Evolutionary conservation across 345 rosid genomes (phyloP).

Genomic region (Hibiscus mutabilis): DNA sequence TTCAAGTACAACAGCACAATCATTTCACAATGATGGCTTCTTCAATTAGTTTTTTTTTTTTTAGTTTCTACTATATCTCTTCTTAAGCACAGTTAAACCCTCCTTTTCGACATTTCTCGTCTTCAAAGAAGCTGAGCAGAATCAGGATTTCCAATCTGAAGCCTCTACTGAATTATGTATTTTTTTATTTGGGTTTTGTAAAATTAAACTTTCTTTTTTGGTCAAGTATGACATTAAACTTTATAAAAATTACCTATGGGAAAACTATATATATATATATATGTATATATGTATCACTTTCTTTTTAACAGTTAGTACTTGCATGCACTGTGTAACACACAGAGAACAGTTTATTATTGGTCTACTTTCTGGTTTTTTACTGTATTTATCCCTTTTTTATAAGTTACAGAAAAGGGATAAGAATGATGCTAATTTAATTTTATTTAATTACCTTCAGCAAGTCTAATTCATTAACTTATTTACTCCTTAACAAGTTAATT

Average conservation of each 20-base stretch:
- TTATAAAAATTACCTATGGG: background rate
- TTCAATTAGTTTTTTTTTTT: too few species aligned
- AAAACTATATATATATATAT: background rate
- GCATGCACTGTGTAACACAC: slow-evolving; percentile 27
- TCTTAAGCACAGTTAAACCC: slow-evolving; percentile 17
- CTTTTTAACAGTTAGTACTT: slow-evolving; percentile 32
- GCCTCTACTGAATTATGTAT: background rate
- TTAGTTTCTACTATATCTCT: background rate
- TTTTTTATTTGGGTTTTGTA: too few species aligned
- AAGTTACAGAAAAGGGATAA: background rate
- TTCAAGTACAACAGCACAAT: slow-evolving; percentile 43
- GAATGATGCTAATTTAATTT: background rate
- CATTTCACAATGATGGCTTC: slow-evolving; percentile 74
- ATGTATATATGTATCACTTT: background rate
- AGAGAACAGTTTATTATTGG: slow-evolving; percentile 16
- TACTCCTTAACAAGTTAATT: background rate
- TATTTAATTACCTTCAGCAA: background rate
- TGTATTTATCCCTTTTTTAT: slow-evolving; percentile 6
- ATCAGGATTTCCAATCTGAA: background rate
- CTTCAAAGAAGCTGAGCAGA: background rate
- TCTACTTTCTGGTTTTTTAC: slow-evolving; percentile 15
- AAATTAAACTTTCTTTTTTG: too few species aligned
- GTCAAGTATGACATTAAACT: background rate
- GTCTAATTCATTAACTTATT: too few species aligned
- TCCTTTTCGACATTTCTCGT: background rate